Evolutionary conservation across 2,329 filamentous ascomycete species (phyloP).

Genomic region (Xylaria polymorpha): DNA sequence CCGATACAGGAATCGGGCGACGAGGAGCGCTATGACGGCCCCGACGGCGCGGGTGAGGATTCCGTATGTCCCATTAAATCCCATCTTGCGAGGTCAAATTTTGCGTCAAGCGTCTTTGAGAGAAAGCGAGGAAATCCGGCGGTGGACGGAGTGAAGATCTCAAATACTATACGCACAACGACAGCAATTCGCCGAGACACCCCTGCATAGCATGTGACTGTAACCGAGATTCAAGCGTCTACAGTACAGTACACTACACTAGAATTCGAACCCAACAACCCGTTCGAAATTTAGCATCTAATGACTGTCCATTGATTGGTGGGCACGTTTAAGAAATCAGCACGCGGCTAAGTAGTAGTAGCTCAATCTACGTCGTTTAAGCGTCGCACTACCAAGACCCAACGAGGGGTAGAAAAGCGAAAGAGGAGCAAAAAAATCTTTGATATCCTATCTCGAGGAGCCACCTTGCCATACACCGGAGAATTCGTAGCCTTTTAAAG

Average conservation of each 20-base stretch:
- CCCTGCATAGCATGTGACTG: not conserved
- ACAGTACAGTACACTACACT: not conserved
- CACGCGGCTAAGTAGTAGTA: not conserved
- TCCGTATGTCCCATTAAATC: conserved; percentile 14
- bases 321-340: not conserved
- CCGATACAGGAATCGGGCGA: conserved; percentile 43
- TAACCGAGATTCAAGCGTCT: conserved; percentile 11
- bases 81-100: conserved; percentile 29
- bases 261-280: not conserved
- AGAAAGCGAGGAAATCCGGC: not conserved
- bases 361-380: not conserved
- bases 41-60: conserved; percentile 39
- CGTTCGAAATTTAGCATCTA: not conserved
- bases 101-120: conserved; percentile 4
- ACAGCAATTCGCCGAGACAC: not conserved
- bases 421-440: not conserved
- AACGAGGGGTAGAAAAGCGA: not conserved
- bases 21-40: conserved; percentile 33
- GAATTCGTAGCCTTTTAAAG: not conserved
- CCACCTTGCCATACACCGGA: not conserved
- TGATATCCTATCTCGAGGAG: not conserved
- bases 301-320: conserved; percentile 2
- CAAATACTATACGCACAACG: not conserved
- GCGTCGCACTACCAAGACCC: not conserved
- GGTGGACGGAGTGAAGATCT: not conserved